Base-by-base conservation (phyloP, 371 early-diverging fungal genomes). In the Syncephalis plumigaleata region DNA sequence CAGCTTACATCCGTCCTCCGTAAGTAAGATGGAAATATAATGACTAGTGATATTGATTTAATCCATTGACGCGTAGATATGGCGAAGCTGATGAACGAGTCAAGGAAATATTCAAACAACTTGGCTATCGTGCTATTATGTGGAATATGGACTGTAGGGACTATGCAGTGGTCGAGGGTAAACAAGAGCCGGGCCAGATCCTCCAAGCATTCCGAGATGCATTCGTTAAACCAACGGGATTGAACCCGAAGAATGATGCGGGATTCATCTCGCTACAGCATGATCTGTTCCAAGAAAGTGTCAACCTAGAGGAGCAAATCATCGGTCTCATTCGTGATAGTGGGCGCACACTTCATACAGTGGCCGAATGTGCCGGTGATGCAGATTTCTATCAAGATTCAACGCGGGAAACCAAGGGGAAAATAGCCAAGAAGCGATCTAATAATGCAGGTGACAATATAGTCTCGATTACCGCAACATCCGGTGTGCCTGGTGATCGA, bases 1-100 rank as follows among this genome's bases (percentile, higher is more conserved):
- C 65, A 11, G 53, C 55, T 3, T 66, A 55, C 42, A 63, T 61
- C 54, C 61, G 74, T 21, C 70, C 74, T 5, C 72, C 76, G 9
- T 71, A 53, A 49, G 75, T 70, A n/a, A n/a, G n/a, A n/a, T 37
- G 4, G 4, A 31, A 4, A 31, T 31, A 4, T 31, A 11, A 4
- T 31, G 31, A n/a, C n/a, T 31, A 7, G 11, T 31, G 31, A 31
- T 31, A 31, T n/a, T 7, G 11, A 31, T 31, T 31, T 31, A 31
- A 31, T 11, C 7, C 31, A 7, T 31, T 31, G 11, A 31, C 11
- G 11, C 11, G 11, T n/a, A 31, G 31, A 31, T 46, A 16, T 27
- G 46, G 46, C n/a, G 46, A 46, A 8, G 27, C 27, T 18, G 46
- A 46, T 27, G 46, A 46, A 11, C 23, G 46, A 46, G 46, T 46